A percentile compares a stretch with the other conserved stretches of the same genome.
Conservation (phyloP, 345 rosid genomes). For the Arabis alpina region DNA sequence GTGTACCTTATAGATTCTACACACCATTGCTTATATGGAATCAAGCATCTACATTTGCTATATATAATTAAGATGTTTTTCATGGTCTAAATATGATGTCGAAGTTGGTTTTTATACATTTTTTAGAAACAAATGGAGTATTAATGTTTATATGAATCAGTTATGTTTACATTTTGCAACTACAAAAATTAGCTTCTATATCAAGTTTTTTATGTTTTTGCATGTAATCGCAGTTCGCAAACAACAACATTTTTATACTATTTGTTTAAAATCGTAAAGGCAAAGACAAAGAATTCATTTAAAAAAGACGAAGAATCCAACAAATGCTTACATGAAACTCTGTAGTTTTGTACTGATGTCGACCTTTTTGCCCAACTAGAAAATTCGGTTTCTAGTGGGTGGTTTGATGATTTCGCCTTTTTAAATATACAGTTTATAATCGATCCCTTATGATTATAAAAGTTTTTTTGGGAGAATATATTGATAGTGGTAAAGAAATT, state of each 20-base stretch:
- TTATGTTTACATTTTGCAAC: too few relatives aligned
- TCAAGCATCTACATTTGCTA: not conserved
- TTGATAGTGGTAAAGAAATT: constrained; percentile 33
- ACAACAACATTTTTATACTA: not conserved
- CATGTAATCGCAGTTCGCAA: not conserved
- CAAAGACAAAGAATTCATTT: too few relatives aligned
- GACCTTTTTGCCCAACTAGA: constrained; percentile 37
- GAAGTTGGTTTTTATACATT: too few relatives aligned
- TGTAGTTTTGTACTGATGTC: constrained; percentile 38
- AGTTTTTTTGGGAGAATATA: not conserved
- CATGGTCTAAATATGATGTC: too few relatives aligned
- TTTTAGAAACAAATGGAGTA: too few relatives aligned
- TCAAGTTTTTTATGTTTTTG: too few relatives aligned
- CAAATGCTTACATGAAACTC: constrained; percentile 13
- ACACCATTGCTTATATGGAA: not conserved
- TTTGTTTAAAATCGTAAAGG: constrained; percentile 10
- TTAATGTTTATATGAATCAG: too few relatives aligned
- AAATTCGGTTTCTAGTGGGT: constrained; percentile 37
- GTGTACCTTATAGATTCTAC: not conserved
- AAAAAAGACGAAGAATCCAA: too few relatives aligned
- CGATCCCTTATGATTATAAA: constrained; percentile 11
- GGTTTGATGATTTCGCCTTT: constrained; percentile 21
- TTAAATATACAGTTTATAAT: constrained; percentile 2
- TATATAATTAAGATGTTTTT: not conserved
- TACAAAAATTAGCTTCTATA: too few relatives aligned